Evolutionary conservation across 1,284 basidiomycete genomes (phyloP), one percentile per base, ranked within the genome.

Genomic region (Porodaedalea pini): DNA sequence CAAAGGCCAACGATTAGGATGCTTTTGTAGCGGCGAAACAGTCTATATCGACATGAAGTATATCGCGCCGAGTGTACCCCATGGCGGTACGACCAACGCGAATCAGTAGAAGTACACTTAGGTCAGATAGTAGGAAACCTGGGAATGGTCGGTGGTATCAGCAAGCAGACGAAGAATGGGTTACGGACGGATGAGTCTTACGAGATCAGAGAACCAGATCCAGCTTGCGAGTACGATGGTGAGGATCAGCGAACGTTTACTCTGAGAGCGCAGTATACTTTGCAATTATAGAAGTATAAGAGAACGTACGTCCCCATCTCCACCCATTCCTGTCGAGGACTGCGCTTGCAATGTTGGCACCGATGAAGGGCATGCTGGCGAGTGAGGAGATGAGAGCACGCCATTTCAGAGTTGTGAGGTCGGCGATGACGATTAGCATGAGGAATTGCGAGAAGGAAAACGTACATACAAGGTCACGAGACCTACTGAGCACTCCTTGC

Each of bases 401-500:
- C 86, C 88, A 92, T 66, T 83, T 79, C 10, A 92, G 78, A 1
- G 83, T 86, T 2, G 91, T 92, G 63, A 88, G 85, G 67, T 94
- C 90, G 17, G 90, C 90, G 56, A 88, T 83, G 65, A 89, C 79
- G 61, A 90, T 82, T 61, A 85, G 83, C n/a, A 81, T 83, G 13
- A 90, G 76, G 44, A 92, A 75, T 70, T 90, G 88, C 19, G 90
- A 73, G 11, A n/a, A n/a, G n/a, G n/a, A n/a, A n/a, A n/a, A n/a
- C n/a, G n/a, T n/a, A n/a, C n/a, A n/a, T n/a, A n/a, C n/a, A n/a
- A n/a, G n/a, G n/a, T n/a, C n/a, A n/a, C n/a, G n/a, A n/a, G n/a
- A n/a, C n/a, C n/a, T n/a, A n/a, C n/a, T n/a, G n/a, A n/a, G n/a
- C n/a, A n/a, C n/a, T n/a, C n/a, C n/a, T n/a, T n/a, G n/a, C n/a